Base-by-base conservation (phyloP, 805 yeast species). In the Allodekkera sacchari region DNA sequence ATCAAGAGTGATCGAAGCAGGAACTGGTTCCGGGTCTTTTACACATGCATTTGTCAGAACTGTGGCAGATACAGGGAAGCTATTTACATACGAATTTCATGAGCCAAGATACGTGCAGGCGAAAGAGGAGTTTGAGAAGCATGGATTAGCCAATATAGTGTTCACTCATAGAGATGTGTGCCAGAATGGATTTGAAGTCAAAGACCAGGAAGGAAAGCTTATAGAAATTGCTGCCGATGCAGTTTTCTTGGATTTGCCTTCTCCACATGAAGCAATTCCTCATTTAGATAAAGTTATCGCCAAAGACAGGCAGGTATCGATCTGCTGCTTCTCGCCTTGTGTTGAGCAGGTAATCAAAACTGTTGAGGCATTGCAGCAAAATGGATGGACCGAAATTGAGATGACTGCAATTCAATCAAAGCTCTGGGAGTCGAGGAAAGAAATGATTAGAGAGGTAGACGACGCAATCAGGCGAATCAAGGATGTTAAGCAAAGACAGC, bases 311-410 rank as follows among this genome's bases (percentile, higher is more conserved):
- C 63, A 66, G 18, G 83, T 76, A 15, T 76, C 82, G 3, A 68
- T 92, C 33, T 92, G 99, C 58, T 92, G 98, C 57, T 92, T 92
- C 52, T 83, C 95, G 24, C 99, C 99, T 7, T 92, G 99, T 57
- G 83, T 92, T 29, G 99, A 92, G 58, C 99, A 92, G 60, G 98
- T 92, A 4, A 80, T 80, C 36, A 79, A 83, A 51, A 83, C 97
- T 0, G 75, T 89, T 9, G 79, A 73, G 41, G 79, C 83, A 0
- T 60, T 92, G 36, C 77, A 79, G 43, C 68, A 63, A 21, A 53
- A 77, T 26, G 95, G 94, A 1, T 92, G 96, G 95, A 67, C 71
- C 5, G 68, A 73, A 12, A 76, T 92, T 15, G 95, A 92, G 56
- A 83, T 85, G 88, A 94, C 89, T 3, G 97, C 89, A 51, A 77